phyloP scores from a whole-genome alignment of 2,329 filamentous ascomycete genomes.

The Clonostachys rhizophaga region DNA sequence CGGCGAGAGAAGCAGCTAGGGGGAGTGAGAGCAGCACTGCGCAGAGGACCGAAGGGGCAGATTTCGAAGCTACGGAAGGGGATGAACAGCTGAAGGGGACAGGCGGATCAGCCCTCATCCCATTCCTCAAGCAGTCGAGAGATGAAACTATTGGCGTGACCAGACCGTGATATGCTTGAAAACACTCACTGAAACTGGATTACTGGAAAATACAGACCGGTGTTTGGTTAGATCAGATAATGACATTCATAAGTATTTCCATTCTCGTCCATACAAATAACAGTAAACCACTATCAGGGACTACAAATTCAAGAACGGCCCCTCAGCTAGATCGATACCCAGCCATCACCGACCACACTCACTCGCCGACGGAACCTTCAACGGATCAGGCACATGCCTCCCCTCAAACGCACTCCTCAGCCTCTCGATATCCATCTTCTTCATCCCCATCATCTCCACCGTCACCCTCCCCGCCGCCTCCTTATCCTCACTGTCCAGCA shows the following conservation, averaged over 20 bases:
- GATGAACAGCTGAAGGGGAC: conserved; percentile 5
- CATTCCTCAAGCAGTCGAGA: conserved; percentile 6
- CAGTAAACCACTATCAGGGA: too few species aligned
- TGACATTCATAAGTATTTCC: too few species aligned
- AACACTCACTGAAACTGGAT: too few species aligned
- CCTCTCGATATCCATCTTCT: conserved; percentile 33
- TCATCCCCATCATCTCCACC: conserved; percentile 32
- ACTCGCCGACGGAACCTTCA: too few species aligned
- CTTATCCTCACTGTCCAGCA: conserved; percentile 24
- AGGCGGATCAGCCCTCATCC: conserved; percentile 6
- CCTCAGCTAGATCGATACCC: too few species aligned
- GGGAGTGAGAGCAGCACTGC: neutral
- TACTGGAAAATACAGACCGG: too few species aligned
- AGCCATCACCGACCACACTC: too few species aligned
- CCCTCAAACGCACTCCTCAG: conserved; percentile 14
- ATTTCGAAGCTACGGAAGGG: neutral
- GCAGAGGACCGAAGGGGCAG: neutral
- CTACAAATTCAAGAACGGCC: too few species aligned
- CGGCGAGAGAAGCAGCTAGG: conserved; percentile 1
- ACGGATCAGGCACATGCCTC: too few species aligned
- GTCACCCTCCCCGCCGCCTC: conserved; percentile 21
- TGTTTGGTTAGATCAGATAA: too few species aligned
- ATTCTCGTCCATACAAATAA: too few species aligned
- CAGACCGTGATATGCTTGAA: too few species aligned
- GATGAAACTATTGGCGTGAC: conserved; percentile 2